Percentiles rank a stretch among this genome's conserved stretches.
phyloP scores from a whole-genome alignment of 352 stramenopile genomes.

The Pythium folliculosum region DNA sequence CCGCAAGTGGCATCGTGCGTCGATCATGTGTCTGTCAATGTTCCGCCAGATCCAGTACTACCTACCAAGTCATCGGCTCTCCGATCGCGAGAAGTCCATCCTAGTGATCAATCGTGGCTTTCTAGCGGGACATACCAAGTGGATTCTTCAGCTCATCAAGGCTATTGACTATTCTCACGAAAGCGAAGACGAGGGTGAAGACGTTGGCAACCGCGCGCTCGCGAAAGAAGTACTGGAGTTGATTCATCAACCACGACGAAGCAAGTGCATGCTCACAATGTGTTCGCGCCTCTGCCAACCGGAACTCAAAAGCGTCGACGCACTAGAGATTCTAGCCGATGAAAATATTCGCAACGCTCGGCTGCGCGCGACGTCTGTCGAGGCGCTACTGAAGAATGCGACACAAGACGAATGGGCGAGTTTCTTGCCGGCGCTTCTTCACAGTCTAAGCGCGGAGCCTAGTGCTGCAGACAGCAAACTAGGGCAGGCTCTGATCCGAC shows the following conservation, averaged over 20 bases:
- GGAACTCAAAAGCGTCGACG: slow-evolving; percentile 75
- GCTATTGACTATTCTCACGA: slow-evolving; percentile 75
- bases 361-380: slow-evolving; percentile 62
- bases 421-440: slow-evolving; percentile 71
- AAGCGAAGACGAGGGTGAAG: slow-evolving; percentile 38
- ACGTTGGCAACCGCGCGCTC: slow-evolving; percentile 34
- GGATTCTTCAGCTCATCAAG: slow-evolving; percentile 84
- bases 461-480: slow-evolving; percentile 68
- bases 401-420: slow-evolving; percentile 82
- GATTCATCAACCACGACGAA: slow-evolving; percentile 60
- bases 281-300: slow-evolving; percentile 79
- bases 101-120: slow-evolving; percentile 83
- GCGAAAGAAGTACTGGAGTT: slow-evolving; percentile 65
- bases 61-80: slow-evolving; percentile 73
- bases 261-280: slow-evolving; percentile 90
- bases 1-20: slow-evolving; percentile 84
- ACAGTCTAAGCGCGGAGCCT: slow-evolving; percentile 71
- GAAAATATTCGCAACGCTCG: slow-evolving; percentile 60
- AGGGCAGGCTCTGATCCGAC: slow-evolving; percentile 63
- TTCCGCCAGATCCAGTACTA: slow-evolving; percentile 90
- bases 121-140: slow-evolving; percentile 77
- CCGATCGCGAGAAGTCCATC: slow-evolving; percentile 68
- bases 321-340: slow-evolving; percentile 74
- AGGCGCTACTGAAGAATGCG: slow-evolving; percentile 62
- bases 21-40: slow-evolving; percentile 88